Conservation (phyloP, 352 stramenopile species). For the Globisporangium camurandrum region DNA sequence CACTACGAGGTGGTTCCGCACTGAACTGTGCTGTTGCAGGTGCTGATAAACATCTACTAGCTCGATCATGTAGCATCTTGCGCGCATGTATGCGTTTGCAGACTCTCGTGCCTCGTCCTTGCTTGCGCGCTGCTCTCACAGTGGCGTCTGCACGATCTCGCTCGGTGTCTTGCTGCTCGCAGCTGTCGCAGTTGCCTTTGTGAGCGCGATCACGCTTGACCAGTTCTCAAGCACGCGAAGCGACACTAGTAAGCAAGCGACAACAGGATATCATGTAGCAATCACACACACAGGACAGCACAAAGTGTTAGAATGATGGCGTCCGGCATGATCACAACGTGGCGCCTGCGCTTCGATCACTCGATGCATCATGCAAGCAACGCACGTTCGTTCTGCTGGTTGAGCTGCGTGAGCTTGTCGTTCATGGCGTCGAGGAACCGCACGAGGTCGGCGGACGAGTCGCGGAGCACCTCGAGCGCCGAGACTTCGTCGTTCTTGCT, state of each 20-base stretch:
- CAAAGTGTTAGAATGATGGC: slow-evolving; percentile 1
- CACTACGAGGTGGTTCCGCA: too few relatives aligned
- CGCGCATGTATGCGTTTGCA: too few relatives aligned
- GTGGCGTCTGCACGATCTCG: slow-evolving; percentile 53
- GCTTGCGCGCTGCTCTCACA: slow-evolving; percentile 4
- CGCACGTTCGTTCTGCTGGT: slow-evolving; percentile 77
- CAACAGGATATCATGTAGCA: too few relatives aligned
- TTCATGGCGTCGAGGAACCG: slow-evolving; percentile 71
- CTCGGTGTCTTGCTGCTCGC: slow-evolving; percentile 28
- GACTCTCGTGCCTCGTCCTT: too few relatives aligned
- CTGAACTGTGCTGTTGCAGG: too few relatives aligned
- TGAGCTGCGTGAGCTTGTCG: slow-evolving; percentile 63
- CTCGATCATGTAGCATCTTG: too few relatives aligned
- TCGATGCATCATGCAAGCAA: too few relatives aligned
- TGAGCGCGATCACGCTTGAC: slow-evolving; percentile 71
- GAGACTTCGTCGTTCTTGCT: slow-evolving; percentile 75
- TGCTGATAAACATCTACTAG: too few relatives aligned
- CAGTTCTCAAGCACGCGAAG: slow-evolving; percentile 77
- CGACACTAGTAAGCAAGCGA: too few relatives aligned
- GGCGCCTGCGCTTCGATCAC: too few relatives aligned
- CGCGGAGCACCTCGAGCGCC: slow-evolving; percentile 68
- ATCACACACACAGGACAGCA: background rate
- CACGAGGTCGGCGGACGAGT: slow-evolving; percentile 71
- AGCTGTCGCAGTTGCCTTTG: slow-evolving; percentile 33
- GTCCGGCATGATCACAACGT: too few relatives aligned